These are phyloP conservation scores for Fraxinus ornus DNA, from an alignment of 305 asterid genomes.

Conservation along the genomic window DNA sequence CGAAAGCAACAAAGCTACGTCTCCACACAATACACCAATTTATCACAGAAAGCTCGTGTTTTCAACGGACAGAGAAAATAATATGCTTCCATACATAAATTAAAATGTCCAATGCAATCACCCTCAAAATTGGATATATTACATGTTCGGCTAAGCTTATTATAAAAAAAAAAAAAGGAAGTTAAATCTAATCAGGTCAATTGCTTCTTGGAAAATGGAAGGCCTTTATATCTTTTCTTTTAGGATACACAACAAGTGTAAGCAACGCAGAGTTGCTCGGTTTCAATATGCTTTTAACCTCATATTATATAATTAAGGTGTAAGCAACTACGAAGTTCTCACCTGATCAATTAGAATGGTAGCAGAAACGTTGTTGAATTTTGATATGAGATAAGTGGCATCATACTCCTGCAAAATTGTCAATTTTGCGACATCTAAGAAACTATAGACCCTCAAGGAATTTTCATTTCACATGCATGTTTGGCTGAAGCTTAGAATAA, in stretches of 20 bases:
- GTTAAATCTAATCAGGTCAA: neutral
- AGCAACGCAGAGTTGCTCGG: neutral
- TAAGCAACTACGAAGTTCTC: neutral
- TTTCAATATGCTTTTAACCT: neutral
- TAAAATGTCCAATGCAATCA: neutral
- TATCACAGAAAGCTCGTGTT: neutral
- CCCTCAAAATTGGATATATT: neutral
- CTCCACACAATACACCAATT: neutral
- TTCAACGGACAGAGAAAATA: neutral
- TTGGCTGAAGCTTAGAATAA: neutral
- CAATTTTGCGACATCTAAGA: constrained; percentile 2
- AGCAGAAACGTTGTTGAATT: constrained; percentile 56
- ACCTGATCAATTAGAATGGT: constrained; percentile 98
- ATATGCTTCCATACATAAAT: neutral
- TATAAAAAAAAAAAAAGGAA: no score
- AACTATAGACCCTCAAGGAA: constrained; percentile 6
- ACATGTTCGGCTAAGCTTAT: neutral
- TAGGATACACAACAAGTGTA: neutral
- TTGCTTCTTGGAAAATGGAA: neutral
- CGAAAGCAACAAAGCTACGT: neutral
- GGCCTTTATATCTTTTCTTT: neutral
- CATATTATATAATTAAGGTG: neutral
- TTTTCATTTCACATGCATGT: neutral
- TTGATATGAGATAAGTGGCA: constrained; percentile 75
- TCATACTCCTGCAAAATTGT: constrained; percentile 73